Percentiles rank a stretch among this genome's conserved stretches.
Evolutionary conservation across 225 moss, liverwort and hornwort species (phyloP).

Genomic region (Physcomitrellopsis africana): DNA sequence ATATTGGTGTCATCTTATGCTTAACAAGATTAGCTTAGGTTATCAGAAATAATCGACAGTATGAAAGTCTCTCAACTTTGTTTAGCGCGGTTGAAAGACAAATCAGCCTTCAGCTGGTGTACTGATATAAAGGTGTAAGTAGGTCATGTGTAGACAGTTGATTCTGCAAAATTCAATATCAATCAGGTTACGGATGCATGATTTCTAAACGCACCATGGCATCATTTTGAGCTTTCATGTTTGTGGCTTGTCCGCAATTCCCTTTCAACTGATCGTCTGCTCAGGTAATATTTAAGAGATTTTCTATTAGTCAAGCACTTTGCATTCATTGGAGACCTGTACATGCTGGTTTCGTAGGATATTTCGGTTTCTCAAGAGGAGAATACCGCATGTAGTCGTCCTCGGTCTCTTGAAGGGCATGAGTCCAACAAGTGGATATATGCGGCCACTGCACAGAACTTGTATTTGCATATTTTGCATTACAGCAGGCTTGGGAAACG

Average conservation of each 20-base stretch:
- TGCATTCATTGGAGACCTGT: constrained; percentile 5
- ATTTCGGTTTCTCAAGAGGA: background rate
- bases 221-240: background rate
- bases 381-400: background rate
- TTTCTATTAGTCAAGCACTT: no score
- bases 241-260: constrained; percentile 1
- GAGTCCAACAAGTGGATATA: no score
- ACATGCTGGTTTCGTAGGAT: background rate
- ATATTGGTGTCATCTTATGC: background rate
- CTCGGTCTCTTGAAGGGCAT: no score
- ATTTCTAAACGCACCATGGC: background rate
- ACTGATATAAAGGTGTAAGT: background rate
- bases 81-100: background rate
- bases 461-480: background rate
- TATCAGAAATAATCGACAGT: background rate
- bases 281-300: constrained; percentile 15
- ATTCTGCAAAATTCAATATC: background rate
- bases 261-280: background rate
- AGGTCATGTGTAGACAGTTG: constrained; percentile 21
- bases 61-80: background rate
- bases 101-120: background rate
- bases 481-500: background rate
- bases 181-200: constrained; percentile 9
- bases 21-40: constrained; percentile 24
- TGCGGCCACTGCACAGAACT: background rate